A percentile compares a stretch with the other conserved stretches of the same genome.
These are phyloP conservation scores for Amoeboaphelidium protococcarum DNA, from an alignment of 371 early-diverging fungal genomes.

Conservation along the genomic window DNA sequence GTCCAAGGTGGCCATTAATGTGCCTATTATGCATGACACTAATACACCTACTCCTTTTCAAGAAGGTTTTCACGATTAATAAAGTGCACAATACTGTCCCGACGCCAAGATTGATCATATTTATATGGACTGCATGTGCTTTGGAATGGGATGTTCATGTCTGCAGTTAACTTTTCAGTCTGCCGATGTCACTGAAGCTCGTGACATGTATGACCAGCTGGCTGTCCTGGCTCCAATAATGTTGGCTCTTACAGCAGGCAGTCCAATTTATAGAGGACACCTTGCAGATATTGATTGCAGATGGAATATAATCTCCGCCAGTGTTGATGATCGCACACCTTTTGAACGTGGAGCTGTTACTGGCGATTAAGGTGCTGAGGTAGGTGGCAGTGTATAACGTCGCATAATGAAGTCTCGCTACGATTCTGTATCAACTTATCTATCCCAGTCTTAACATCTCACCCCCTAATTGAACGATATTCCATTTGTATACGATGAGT, in stretches of 20 bases:
- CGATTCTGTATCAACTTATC: conserved; percentile 78
- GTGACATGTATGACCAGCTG: conserved; percentile 82
- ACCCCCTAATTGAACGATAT: too few species aligned
- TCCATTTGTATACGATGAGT: conserved; percentile 1
- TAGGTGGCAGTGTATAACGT: background rate
- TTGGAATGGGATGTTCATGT: conserved; percentile 99
- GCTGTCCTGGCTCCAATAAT: conserved; percentile 81
- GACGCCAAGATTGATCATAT: conserved; percentile 62
- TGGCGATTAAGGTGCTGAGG: background rate
- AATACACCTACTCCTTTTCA: conserved; percentile 71
- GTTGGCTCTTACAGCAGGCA: conserved; percentile 80
- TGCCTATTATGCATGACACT: conserved; percentile 48
- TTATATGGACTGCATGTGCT: conserved; percentile 97
- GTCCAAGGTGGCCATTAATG: conserved; percentile 68
- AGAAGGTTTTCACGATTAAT: conserved; percentile 25
- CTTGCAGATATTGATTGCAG: conserved; percentile 89
- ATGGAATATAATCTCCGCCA: conserved; percentile 86
- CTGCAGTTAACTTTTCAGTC: conserved; percentile 97
- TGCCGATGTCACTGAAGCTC: conserved; percentile 75
- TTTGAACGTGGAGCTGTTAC: conserved; percentile 44
- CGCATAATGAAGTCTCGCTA: conserved; percentile 85
- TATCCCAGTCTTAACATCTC: too few species aligned
- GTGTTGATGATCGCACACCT: conserved; percentile 84
- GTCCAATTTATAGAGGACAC: conserved; percentile 83
- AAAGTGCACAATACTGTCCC: conserved; percentile 1